phyloP scores from a whole-genome alignment of 2,329 filamentous ascomycete genomes.

The Cladosporium phlei region DNA sequence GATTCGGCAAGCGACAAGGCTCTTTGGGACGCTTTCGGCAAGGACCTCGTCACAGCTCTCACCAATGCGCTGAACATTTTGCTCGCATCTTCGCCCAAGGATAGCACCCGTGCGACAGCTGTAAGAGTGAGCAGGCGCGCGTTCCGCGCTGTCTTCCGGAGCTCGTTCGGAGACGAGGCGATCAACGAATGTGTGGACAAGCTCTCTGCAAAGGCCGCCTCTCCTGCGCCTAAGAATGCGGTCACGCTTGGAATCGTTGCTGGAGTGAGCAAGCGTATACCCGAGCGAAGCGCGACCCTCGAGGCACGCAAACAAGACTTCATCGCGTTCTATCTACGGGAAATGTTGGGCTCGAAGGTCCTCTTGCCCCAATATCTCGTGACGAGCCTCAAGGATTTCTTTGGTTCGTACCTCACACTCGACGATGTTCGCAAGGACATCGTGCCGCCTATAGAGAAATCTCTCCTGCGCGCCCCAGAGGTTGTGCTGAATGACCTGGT shows the following conservation, averaged over 20 bases:
- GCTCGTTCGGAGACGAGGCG: conserved; percentile 55
- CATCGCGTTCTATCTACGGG: conserved; percentile 77
- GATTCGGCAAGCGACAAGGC: conserved; percentile 56
- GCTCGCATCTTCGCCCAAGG: conserved; percentile 59
- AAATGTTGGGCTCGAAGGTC: conserved; percentile 74
- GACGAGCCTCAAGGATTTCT: conserved; percentile 74
- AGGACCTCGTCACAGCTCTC: conserved; percentile 63
- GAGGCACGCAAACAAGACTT: conserved; percentile 65
- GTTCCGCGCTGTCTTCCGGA: conserved; percentile 67
- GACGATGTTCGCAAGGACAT: conserved; percentile 73
- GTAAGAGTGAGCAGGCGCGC: conserved; percentile 73
- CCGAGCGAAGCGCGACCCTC: conserved; percentile 58
- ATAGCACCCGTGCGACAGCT: conserved; percentile 66
- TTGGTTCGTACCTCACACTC: conserved; percentile 64
- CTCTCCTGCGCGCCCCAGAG: conserved; percentile 82
- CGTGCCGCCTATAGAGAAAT: conserved; percentile 80
- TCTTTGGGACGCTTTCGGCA: conserved; percentile 60
- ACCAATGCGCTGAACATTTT: conserved; percentile 75
- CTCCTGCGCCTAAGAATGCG: conserved; percentile 65
- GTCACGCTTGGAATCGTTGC: conserved; percentile 79
- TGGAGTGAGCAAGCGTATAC: conserved; percentile 73
- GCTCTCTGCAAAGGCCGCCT: conserved; percentile 63
- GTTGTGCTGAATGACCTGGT: conserved; percentile 78
- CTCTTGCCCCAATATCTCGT: conserved; percentile 68
- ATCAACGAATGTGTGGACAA: conserved; percentile 59